Percentiles rank a stretch among this genome's conserved stretches.
Conservation (phyloP, 108 stramenopile genomes). For the Epipyxis sp. region DNA sequence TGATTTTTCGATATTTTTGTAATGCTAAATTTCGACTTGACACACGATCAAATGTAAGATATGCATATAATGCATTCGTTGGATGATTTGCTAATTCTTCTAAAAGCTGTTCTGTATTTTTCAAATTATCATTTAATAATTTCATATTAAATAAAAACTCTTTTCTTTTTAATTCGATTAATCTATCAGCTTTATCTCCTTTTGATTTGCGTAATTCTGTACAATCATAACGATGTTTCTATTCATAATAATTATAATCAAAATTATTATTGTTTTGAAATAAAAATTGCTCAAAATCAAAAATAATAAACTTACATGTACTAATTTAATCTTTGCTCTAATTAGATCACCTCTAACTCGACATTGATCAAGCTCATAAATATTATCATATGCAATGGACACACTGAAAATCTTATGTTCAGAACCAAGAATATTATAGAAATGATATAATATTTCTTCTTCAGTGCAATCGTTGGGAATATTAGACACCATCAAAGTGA, state of each 20-base stretch:
- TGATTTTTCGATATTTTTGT: conserved; percentile 46
- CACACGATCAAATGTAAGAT: conserved; percentile 59
- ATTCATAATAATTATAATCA: no score
- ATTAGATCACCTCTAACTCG: conserved; percentile 57
- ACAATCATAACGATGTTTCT: conserved; percentile 8
- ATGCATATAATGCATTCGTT: conserved; percentile 59
- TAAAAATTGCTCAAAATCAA: no score
- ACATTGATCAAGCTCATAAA: conserved; percentile 57
- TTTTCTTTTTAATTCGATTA: no score
- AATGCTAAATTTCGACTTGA: conserved; percentile 40
- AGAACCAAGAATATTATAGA: conserved; percentile 47
- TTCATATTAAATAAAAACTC: conserved; percentile 39
- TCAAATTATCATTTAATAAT: conserved; percentile 43
- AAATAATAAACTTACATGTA: background rate
- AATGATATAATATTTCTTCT: conserved; percentile 53
- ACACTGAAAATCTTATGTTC: conserved; percentile 37
- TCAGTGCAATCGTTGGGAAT: conserved; percentile 60
- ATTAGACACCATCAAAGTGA: conserved; percentile 52
- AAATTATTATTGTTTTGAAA: no score
- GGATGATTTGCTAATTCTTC: conserved; percentile 6
- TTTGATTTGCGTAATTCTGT: background rate
- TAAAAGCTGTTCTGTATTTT: conserved; percentile 30
- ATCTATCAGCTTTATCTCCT: background rate
- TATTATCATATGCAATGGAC: conserved; percentile 62
- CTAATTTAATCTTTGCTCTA: background rate